Conservation (phyloP, 495 filamentous ascomycete species). For the Aspergillus panamensis region DNA sequence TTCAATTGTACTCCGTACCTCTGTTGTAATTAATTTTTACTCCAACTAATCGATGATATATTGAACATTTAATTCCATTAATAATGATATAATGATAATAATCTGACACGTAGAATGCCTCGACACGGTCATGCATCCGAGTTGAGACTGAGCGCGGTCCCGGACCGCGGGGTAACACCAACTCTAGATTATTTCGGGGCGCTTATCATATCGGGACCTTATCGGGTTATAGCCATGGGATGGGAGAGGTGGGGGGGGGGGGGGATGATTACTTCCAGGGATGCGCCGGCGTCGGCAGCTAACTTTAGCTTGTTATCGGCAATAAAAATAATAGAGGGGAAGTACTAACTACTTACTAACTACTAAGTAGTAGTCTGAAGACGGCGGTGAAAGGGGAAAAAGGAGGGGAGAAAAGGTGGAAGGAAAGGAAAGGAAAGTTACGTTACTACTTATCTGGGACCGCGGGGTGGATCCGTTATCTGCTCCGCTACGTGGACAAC, state of each 20-base stretch:
- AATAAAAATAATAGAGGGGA: no score
- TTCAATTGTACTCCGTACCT: not conserved
- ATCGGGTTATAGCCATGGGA: not conserved
- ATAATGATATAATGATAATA: not conserved
- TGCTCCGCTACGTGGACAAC: not conserved
- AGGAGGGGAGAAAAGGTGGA: not conserved
- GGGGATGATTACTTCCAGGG: not conserved
- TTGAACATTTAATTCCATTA: not conserved
- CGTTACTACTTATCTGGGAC: not conserved
- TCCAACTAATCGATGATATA: not conserved
- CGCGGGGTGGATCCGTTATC: not conserved
- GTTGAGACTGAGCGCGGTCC: conserved; percentile 4
- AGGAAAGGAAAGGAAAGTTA: no score
- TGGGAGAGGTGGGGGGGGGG: no score
- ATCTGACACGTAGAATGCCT: no score
- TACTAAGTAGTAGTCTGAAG: no score
- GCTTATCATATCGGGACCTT: not conserved
- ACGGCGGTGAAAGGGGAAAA: not conserved
- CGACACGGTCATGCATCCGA: no score
- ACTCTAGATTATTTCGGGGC: not conserved
- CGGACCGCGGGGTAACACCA: conserved; percentile 9
- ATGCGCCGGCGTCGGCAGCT: not conserved
- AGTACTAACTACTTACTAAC: no score
- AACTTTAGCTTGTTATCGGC: not conserved
- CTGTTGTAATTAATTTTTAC: not conserved